Conservation (phyloP, 2,329 filamentous ascomycete genomes). For the Aspergillus uvarum region DNA sequence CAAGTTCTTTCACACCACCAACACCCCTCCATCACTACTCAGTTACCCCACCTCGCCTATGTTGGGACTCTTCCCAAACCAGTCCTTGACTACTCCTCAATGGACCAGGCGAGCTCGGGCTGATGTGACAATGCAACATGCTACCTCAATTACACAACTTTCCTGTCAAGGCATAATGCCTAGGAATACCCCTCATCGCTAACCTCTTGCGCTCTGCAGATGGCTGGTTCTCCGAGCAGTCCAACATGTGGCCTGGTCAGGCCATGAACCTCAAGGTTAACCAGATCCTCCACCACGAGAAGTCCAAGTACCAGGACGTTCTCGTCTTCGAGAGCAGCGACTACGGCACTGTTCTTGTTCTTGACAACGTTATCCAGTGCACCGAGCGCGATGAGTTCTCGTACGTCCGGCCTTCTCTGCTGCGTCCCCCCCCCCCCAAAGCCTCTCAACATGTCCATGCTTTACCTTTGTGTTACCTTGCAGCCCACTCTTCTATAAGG, state of each 20-base stretch:
- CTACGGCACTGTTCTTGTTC: slow-evolving; percentile 91
- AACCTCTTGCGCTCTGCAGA: slow-evolving; percentile 54
- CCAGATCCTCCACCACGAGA: slow-evolving; percentile 97
- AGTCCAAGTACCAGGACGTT: slow-evolving; percentile 98
- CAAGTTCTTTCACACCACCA: slow-evolving; percentile 40
- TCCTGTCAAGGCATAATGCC: neutral
- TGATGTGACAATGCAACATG: neutral
- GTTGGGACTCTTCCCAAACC: neutral
- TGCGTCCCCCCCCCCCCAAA: too few species aligned
- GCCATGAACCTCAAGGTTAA: slow-evolving; percentile 98
- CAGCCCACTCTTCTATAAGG: neutral
- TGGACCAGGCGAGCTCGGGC: slow-evolving; percentile 1
- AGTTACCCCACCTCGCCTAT: slow-evolving; percentile 19
- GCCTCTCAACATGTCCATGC: too few species aligned
- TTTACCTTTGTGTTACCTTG: neutral
- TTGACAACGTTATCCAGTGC: slow-evolving; percentile 99
- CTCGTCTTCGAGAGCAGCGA: slow-evolving; percentile 98
- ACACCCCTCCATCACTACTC: slow-evolving; percentile 16
- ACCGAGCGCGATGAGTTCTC: slow-evolving; percentile 99
- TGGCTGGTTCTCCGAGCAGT: slow-evolving; percentile 99
- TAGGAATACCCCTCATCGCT: neutral
- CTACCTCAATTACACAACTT: neutral
- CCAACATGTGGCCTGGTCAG: slow-evolving; percentile 98
- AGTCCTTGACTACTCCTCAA: neutral
- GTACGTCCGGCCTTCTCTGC: slow-evolving; percentile 41